Base-by-base conservation (phyloP, 2,329 filamentous ascomycete species). In the Teratosphaeria pseudoeucalypti region DNA sequence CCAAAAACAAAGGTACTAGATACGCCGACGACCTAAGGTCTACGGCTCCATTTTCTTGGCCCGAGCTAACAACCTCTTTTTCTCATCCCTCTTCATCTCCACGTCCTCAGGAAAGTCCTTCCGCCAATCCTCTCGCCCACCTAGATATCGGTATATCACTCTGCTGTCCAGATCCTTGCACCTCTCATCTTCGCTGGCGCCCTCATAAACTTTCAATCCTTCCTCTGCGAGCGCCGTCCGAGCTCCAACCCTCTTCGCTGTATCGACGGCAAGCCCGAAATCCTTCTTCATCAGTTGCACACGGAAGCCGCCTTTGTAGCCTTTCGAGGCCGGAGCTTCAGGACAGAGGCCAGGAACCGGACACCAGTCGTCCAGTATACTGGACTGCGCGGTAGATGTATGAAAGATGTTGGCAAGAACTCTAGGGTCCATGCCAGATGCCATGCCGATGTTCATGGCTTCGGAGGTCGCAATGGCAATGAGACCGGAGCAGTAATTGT, bases 221-320 rank as follows among this genome's bases (percentile, higher is more conserved):
- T 71, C 72, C 5, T 78, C 73, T 1, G 82, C 81, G 43, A 85
- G 67, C 4, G 78, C 77, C 58, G 82, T 75, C 52, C 71, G 73
- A 16, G 79, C 76, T 0, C 78, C 82, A 4, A 83, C 77, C 16
- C 76, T 71, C 61, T 78, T 72, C n/a, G 81, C 82, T 70, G 80
- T 78, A 9, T 82, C 77, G 0, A 82, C 74, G 0, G 82, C 82
- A 23, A 85, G 67, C 1, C 74, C 73, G 60, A 85, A 79, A 64
- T 85, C 82, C 66, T 85, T 85, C 61, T 75, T 75, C 81, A 85
- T 85, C 64, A 85, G 65, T 67, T 84, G 77, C 6, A 85, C 79
- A 53, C 81, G 79, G 68, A 85, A 85, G 0, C 82, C 82, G 2
- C 79, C 78, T 58, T 76, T 70, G 66, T 81, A 82, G 0, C 77